A percentile compares a stretch with the other conserved stretches of the same genome.
Conservation (phyloP, 768 basidiomycete genomes). For the Lepiota venenata region DNA sequence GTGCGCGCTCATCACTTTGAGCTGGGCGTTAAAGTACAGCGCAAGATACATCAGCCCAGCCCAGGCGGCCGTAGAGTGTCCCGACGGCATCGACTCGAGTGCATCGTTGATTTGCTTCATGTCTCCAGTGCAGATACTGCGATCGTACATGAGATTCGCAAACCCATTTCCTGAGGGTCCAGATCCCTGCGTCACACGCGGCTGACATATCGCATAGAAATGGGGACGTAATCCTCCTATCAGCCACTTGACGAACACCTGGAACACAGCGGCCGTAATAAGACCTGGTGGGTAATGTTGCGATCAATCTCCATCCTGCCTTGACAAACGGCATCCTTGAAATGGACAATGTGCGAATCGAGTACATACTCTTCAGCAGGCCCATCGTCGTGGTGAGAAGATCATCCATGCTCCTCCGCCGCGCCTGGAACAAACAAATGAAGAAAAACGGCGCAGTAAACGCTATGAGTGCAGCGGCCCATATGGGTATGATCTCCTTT, state of each 20-base stretch:
- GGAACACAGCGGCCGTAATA: constrained; percentile 27
- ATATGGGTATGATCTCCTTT: constrained; percentile 54
- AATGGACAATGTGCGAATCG: not conserved
- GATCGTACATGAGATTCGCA: constrained; percentile 45
- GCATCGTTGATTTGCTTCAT: constrained; percentile 52
- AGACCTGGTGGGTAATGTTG: constrained; percentile 18
- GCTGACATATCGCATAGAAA: constrained; percentile 50
- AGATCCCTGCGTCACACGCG: constrained; percentile 29
- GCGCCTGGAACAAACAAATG: constrained; percentile 51
- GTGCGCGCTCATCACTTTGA: constrained; percentile 58
- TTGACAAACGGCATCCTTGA: not conserved
- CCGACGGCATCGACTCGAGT: constrained; percentile 53
- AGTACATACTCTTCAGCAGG: constrained; percentile 45
- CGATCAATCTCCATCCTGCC: not conserved
- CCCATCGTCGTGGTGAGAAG: constrained; percentile 51
- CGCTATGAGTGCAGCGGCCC: constrained; percentile 46
- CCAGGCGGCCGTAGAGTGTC: constrained; percentile 56
- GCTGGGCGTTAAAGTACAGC: constrained; percentile 48
- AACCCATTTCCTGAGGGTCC: constrained; percentile 42
- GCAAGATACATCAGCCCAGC: constrained; percentile 49
- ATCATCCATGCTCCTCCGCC: constrained; percentile 41
- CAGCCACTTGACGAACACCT: constrained; percentile 56
- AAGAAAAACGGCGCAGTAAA: constrained; percentile 55
- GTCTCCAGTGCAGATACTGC: constrained; percentile 54
- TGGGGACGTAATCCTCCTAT: constrained; percentile 50